A percentile compares a stretch with the other conserved stretches of the same genome.
Conservation (phyloP, 345 rosid species). For the Sonneratia caseolaris region DNA sequence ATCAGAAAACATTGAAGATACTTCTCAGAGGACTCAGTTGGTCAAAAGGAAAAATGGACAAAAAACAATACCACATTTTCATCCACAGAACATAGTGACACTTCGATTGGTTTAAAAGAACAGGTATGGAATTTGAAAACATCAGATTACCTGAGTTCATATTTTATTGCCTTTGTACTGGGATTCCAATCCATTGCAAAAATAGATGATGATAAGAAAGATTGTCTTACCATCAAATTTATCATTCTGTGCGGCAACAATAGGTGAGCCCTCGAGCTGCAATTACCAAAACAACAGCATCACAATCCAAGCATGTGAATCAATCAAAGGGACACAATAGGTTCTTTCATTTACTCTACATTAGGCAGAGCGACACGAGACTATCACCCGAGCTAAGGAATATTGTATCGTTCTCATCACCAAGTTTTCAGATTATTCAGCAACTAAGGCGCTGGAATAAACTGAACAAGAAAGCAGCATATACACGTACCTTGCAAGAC, state of each 20-base stretch:
- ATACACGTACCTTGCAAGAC: conserved; percentile 63
- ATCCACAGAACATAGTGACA: background rate
- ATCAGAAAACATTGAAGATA: background rate
- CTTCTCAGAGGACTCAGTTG: background rate
- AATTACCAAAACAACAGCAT: conserved; percentile 17
- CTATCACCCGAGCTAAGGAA: background rate
- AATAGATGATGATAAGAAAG: background rate
- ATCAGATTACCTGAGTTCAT: background rate
- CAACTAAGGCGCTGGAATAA: background rate
- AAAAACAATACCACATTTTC: background rate
- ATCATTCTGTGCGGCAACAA: conserved; percentile 82
- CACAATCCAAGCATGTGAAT: background rate
- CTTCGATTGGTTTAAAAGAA: background rate
- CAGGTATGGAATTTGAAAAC: background rate
- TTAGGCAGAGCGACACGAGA: background rate
- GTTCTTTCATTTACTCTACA: background rate
- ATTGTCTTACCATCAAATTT: conserved; percentile 69
- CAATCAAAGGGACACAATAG: background rate
- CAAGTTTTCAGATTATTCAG: background rate
- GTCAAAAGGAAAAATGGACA: background rate
- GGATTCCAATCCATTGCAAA: background rate
- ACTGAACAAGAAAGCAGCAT: no score
- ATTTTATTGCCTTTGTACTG: background rate
- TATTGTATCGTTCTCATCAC: background rate
- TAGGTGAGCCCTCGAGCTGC: conserved; percentile 91